Conservation (phyloP, 2,329 filamentous ascomycete species). For the Ceratocystis alfenasii region DNA sequence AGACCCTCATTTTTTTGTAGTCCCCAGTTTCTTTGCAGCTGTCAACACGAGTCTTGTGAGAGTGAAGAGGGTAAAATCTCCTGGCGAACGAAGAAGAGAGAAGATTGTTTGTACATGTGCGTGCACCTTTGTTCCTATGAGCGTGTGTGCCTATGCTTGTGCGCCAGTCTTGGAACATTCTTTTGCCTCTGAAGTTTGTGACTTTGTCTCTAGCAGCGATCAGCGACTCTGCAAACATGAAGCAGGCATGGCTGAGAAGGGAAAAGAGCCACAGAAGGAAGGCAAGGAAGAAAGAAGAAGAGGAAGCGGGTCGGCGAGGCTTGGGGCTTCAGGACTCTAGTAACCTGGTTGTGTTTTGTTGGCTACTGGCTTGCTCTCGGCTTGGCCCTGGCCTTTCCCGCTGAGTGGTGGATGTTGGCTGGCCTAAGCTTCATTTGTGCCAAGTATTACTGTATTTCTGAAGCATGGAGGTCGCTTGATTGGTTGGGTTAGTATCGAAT, state of each 20-base stretch:
- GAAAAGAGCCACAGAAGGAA: neutral
- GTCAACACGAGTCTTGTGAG: neutral
- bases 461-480: neutral
- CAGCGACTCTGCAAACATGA: neutral
- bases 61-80: neutral
- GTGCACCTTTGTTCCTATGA: neutral
- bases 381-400: neutral
- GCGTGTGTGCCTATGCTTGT: neutral
- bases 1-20: neutral
- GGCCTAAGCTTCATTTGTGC: neutral
- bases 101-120: neutral
- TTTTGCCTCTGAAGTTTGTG: neutral
- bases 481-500: neutral
- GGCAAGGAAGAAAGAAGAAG: neutral
- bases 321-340: too few relatives aligned
- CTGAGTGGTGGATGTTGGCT: neutral
- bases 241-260: neutral
- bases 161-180: neutral
- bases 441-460: neutral
- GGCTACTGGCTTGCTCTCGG: neutral
- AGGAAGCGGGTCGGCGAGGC: neutral
- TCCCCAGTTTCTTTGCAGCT: too few relatives aligned
- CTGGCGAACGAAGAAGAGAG: neutral
- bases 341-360: neutral
- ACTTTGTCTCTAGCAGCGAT: neutral